Evolutionary conservation across 345 rosid species (phyloP).

Genomic region (Psidium friedrichsthalianum): DNA sequence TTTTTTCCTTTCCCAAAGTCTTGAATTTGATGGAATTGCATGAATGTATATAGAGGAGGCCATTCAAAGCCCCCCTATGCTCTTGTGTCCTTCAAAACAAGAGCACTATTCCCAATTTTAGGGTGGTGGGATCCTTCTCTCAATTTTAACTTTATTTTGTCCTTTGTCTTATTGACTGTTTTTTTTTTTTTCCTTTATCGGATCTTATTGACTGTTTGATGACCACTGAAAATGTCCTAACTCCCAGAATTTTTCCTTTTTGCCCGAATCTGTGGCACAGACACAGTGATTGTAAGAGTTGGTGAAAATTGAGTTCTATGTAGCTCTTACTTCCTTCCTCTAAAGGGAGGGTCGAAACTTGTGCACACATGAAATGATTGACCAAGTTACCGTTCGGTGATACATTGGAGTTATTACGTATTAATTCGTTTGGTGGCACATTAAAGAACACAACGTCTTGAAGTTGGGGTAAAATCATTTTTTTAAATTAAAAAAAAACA

Average conservation of each 20-base stretch:
- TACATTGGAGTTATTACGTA: background rate
- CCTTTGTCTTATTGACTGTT: background rate
- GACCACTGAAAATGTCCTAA: background rate
- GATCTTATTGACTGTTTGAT: background rate
- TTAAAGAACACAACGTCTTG: background rate
- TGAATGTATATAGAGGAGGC: background rate
- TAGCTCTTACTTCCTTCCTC: background rate
- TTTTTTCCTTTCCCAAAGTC: background rate
- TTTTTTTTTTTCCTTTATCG: no score
- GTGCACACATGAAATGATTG: background rate
- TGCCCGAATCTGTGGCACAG: background rate
- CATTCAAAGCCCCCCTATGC: conserved; percentile 2
- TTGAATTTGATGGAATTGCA: background rate
- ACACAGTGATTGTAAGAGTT: background rate
- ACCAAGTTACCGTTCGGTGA: background rate
- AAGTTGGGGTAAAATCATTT: background rate
- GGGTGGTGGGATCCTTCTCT: conserved; percentile 1
- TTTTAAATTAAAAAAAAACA: background rate
- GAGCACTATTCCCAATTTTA: conserved; percentile 23
- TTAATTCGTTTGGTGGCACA: background rate
- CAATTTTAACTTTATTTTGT: background rate
- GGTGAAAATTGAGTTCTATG: background rate
- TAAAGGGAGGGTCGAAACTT: background rate
- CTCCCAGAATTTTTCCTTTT: background rate
- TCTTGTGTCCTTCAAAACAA: conserved; percentile 17